phyloP scores from a whole-genome alignment of 371 early-diverging fungal species.

The Dinochytrium kinnereticum region DNA sequence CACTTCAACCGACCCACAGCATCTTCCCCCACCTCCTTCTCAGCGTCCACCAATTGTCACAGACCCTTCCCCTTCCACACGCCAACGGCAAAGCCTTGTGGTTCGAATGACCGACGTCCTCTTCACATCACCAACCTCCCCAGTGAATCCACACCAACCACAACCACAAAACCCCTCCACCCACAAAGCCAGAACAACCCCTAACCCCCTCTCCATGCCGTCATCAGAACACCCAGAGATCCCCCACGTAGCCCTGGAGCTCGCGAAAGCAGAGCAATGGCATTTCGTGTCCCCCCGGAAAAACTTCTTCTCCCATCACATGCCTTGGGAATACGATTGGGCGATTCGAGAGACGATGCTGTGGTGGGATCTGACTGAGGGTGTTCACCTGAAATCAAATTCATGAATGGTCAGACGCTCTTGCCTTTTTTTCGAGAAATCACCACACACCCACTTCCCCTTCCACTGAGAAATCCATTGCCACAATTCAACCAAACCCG shows the following conservation, averaged over 20 bases:
- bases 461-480: no score
- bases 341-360: conserved; percentile 2
- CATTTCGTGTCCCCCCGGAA: not conserved
- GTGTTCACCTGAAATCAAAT: no score
- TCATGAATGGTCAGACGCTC: no score
- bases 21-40: not conserved
- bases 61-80: not conserved
- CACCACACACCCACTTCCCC: no score
- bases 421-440: no score
- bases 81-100: not conserved
- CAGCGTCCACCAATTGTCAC: no score
- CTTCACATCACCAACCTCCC: not conserved
- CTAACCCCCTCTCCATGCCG: not conserved
- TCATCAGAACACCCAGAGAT: not conserved
- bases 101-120: no score
- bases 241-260: conserved; percentile 11
- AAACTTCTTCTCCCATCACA: conserved; percentile 1
- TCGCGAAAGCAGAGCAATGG: not conserved
- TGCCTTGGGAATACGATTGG: conserved; percentile 23
- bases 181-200: not conserved
- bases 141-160: not conserved
- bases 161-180: not conserved
- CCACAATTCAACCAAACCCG: no score
- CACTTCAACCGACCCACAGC: not conserved
- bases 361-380: not conserved